A percentile compares a stretch with the other conserved stretches of the same genome.
These are phyloP conservation scores for Tricharina praecox DNA, from an alignment of 495 filamentous ascomycete species.

Conservation along the genomic window DNA sequence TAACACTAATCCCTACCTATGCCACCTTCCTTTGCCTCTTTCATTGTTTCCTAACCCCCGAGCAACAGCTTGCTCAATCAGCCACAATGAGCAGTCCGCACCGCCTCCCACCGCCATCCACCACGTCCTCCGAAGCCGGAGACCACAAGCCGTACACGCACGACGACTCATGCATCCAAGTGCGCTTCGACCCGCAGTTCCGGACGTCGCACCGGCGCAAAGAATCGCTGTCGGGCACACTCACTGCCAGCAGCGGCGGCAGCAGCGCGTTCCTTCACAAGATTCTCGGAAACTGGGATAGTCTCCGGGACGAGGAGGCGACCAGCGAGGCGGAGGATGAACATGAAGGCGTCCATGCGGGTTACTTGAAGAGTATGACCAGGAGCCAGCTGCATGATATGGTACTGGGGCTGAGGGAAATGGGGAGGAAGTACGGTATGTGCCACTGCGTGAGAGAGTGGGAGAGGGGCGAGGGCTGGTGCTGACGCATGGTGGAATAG, in stretches of 20 bases:
- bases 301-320: not conserved
- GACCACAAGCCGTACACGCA: not conserved
- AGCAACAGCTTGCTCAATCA: too few species aligned
- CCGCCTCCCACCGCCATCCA: too few species aligned
- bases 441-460: not conserved
- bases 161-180: not conserved
- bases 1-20: too few species aligned
- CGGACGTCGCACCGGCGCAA: constrained; percentile 18
- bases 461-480: not conserved
- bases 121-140: too few species aligned
- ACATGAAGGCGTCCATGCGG: not conserved
- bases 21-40: too few species aligned
- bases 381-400: constrained; percentile 89
- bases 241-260: not conserved
- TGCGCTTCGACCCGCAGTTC: constrained; percentile 20
- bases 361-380: constrained; percentile 37
- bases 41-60: too few species aligned
- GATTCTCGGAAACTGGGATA: constrained; percentile 12
- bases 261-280: constrained; percentile 10
- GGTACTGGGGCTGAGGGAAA: constrained; percentile 83
- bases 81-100: too few species aligned
- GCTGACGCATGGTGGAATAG: constrained; percentile 3
- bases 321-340: not conserved
- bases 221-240: constrained; percentile 8
- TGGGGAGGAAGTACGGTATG: constrained; percentile 65